Evolutionary conservation across 2,329 filamentous ascomycete genomes (phyloP).

Genomic region (Capronia epimyces): DNA sequence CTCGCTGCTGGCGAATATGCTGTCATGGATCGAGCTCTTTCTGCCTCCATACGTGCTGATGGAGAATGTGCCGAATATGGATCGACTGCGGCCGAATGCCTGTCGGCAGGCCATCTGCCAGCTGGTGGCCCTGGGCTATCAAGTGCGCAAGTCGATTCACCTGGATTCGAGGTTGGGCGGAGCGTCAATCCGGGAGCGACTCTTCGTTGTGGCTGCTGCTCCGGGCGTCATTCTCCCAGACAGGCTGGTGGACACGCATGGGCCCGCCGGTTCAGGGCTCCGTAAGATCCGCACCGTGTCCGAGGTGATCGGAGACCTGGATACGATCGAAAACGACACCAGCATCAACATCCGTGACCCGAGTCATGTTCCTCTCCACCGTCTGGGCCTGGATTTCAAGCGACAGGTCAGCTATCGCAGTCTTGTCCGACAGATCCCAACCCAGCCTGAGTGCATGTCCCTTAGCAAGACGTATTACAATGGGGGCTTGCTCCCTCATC

Average conservation of each 20-base stretch:
- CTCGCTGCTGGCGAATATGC: slow-evolving; percentile 71
- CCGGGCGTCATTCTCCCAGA: slow-evolving; percentile 56
- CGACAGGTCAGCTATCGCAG: slow-evolving; percentile 33
- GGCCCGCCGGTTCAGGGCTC: slow-evolving; percentile 31
- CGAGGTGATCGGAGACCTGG: slow-evolving; percentile 57
- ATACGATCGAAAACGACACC: slow-evolving; percentile 56
- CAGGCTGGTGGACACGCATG: slow-evolving; percentile 62
- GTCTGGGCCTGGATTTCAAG: slow-evolving; percentile 36
- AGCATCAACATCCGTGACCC: slow-evolving; percentile 59
- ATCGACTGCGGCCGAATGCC: slow-evolving; percentile 54
- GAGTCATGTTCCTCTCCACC: slow-evolving; percentile 56
- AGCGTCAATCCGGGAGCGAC: slow-evolving; percentile 58
- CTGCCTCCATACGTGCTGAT: slow-evolving; percentile 68
- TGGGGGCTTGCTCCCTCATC: slow-evolving; percentile 10
- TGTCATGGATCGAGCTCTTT: slow-evolving; percentile 68
- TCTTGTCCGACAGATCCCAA: slow-evolving; percentile 57
- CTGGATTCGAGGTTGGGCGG: slow-evolving; percentile 66
- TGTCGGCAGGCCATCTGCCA: slow-evolving; percentile 68
- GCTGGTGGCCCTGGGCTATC: slow-evolving; percentile 71
- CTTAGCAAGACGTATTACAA: slow-evolving; percentile 19
- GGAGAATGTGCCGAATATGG: slow-evolving; percentile 69
- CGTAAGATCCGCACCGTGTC: slow-evolving; percentile 42
- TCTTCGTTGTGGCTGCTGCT: slow-evolving; percentile 68
- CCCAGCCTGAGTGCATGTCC: slow-evolving; percentile 35
- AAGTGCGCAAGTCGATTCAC: slow-evolving; percentile 61